Base-by-base conservation (phyloP, 1,284 basidiomycete genomes). In the Papiliotrema fonsecae region DNA sequence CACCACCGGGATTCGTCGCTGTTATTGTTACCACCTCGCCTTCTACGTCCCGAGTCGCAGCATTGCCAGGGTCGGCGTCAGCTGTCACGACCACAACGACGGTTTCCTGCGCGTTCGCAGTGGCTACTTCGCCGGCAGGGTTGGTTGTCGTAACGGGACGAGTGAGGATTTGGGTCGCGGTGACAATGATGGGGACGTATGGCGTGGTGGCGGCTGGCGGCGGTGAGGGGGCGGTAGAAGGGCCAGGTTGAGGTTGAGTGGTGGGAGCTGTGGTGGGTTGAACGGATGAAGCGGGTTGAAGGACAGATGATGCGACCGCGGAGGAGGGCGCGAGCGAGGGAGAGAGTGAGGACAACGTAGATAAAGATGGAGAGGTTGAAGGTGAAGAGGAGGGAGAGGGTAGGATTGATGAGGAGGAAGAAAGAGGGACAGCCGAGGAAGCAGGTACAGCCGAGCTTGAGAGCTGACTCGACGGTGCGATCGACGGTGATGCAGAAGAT, bases 61-160 rank as follows among this genome's bases (percentile, higher is more conserved):
- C 19, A n/a, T 37, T 41, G 14, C 19, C 25, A 9, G 48, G 30
- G 4, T 30, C 39, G 2, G 25, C 52, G 11, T 36, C 45, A 3
- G 49, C 44, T 7, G 52, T 54, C 25, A 51, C 52, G n/a, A 54
- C 45, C 4, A 54, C 52, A 11, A 51, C 45, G 10, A 54, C 45
- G 11, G 49, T 51, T 13, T 38, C 49, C 22, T 45, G 50, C 4
- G 26, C 24, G 18, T 50, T 19, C 2, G 47, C 49, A 3, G 49
- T 47, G 5, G 49, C 51, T 4, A 45, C 37, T 7, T 49, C 39
- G 19, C 49, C 49, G 19, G 26, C 18, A 2, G 52, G 25, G 22
- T 44, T 26, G 18, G 41, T 44, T 6, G 41, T 35, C 3, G 49
- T 54, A n/a, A 42, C 28, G 27, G 24, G 32, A 16, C 28, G 19